Conservation (phyloP, 331 rosid genomes). For the Acacia pycnantha region DNA sequence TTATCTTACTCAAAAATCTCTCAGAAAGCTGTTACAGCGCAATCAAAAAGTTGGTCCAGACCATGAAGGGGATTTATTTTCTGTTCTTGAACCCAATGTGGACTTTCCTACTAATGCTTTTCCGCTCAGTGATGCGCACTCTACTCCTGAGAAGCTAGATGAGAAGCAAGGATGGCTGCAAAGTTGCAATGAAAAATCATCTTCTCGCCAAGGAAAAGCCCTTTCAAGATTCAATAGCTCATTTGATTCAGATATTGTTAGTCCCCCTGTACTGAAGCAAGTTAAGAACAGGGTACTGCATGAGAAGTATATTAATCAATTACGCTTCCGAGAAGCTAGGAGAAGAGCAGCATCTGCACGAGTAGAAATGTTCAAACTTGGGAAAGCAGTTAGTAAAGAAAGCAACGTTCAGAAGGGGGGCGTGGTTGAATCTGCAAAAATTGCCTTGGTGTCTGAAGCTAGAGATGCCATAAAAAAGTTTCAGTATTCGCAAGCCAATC, state of each 20-base stretch:
- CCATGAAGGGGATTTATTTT: conserved; percentile 69
- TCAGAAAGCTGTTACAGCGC: conserved; percentile 46
- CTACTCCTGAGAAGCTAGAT: conserved; percentile 55
- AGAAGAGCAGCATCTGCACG: conserved; percentile 49
- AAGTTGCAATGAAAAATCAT: conserved; percentile 42
- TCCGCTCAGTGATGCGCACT: conserved; percentile 40
- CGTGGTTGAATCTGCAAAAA: conserved; percentile 61
- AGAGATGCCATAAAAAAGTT: conserved; percentile 68
- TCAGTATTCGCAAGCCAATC: conserved; percentile 40
- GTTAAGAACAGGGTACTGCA: conserved; percentile 70
- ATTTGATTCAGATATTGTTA: conserved; percentile 39
- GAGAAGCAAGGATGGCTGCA: conserved; percentile 42
- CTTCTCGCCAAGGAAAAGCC: conserved; percentile 51
- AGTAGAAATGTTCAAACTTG: conserved; percentile 7
- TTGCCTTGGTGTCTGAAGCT: conserved; percentile 71
- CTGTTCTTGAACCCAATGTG: conserved; percentile 68
- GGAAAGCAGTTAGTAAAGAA: conserved; percentile 30
- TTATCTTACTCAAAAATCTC: conserved; percentile 49
- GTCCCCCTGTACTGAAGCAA: conserved; percentile 81
- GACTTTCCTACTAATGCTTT: conserved; percentile 38
- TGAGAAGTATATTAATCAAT: conserved; percentile 81
- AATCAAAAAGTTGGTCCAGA: conserved; percentile 42
- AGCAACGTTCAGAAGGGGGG: conserved; percentile 33
- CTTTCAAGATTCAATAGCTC: conserved; percentile 57
- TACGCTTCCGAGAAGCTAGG: conserved; percentile 65